Percentiles rank a stretch among this genome's conserved stretches.
These are phyloP conservation scores for Fraxinus anomala DNA, from an alignment of 257 asterid species.

Conservation along the genomic window DNA sequence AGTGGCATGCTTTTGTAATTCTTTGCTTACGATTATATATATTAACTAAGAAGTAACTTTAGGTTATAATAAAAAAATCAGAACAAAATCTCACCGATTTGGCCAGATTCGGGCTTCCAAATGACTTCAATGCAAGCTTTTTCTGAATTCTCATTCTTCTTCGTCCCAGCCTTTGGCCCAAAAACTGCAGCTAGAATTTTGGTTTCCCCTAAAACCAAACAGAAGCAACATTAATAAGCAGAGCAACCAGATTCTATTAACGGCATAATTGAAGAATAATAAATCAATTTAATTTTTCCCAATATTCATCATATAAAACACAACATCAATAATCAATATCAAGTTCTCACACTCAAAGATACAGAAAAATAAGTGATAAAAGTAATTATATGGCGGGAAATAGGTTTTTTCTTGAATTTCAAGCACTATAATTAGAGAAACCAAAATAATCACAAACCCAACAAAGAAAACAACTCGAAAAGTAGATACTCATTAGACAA, in stretches of 20 bases:
- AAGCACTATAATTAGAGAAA: background rate
- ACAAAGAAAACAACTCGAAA: background rate
- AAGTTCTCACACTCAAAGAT: background rate
- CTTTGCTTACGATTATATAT: background rate
- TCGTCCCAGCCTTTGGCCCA: slow-evolving; percentile 94
- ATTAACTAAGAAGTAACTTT: background rate
- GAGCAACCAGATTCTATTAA: background rate
- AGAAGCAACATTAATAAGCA: background rate
- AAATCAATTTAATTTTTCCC: background rate
- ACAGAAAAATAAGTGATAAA: background rate
- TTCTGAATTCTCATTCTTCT: slow-evolving; percentile 91
- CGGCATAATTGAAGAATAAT: background rate
- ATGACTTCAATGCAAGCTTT: slow-evolving; percentile 81
- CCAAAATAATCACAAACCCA: background rate
- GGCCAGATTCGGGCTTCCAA: slow-evolving; percentile 73
- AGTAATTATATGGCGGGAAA: background rate
- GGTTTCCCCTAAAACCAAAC: slow-evolving; percentile 76
- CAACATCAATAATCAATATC: background rate
- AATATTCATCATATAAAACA: background rate
- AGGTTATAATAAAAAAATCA: background rate
- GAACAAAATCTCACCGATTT: slow-evolving; percentile 11
- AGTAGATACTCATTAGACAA: background rate
- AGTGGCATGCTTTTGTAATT: background rate
- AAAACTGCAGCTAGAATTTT: slow-evolving; percentile 91
- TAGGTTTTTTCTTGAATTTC: background rate